Evolutionary conservation across 306 rosid genomes (phyloP), one percentile per base, ranked within the genome.

Genomic region (Corylus avellana): DNA sequence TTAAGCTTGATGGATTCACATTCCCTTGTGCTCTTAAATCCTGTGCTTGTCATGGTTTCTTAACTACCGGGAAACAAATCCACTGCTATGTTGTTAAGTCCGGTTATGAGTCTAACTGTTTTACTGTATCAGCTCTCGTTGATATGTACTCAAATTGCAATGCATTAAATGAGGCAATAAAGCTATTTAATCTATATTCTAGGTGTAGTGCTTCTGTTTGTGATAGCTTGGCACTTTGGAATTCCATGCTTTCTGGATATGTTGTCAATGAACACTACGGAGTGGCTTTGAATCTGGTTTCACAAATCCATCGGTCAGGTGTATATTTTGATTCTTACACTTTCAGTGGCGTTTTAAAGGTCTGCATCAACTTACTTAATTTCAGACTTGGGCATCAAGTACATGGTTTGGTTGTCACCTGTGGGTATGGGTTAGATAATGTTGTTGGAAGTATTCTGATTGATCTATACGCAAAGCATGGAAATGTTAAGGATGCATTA

Each of bases 221-320:
- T 71, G 86, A 84, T 75, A 83, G 84, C 79, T 87, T 92, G 90
- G 85, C 87, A 48, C 75, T 91, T 47, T 86, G 97, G 91, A 94
- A 94, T 82, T 88, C 95, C 12, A 92, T 92, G 93, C 87, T 94
- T 80, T 90, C 97, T 53, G 97, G 97, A 70, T 90, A 86, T 78
- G 86, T 91, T 78, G 57, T 77, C 69, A 91, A 84, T 46, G 82
- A 79, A 69, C 80, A 81, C 70, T 84, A 81, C 58, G 14, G n/a
- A 7, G 79, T 79, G 76, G 98, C 97, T 80, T 79, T 88, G 67
- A 17, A 79, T 68, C 32, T 92, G 82, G 85, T 89, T 81, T 62
- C 86, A 32, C 64, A 66, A 39, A 82, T 90, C 70, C 88, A 92
- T 87, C 79, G 20, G 22, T 85, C 87, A 51, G 91, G 91, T 42